phyloP scores from a whole-genome alignment of 495 filamentous ascomycete species.

The Podospora pseudopauciseta region DNA sequence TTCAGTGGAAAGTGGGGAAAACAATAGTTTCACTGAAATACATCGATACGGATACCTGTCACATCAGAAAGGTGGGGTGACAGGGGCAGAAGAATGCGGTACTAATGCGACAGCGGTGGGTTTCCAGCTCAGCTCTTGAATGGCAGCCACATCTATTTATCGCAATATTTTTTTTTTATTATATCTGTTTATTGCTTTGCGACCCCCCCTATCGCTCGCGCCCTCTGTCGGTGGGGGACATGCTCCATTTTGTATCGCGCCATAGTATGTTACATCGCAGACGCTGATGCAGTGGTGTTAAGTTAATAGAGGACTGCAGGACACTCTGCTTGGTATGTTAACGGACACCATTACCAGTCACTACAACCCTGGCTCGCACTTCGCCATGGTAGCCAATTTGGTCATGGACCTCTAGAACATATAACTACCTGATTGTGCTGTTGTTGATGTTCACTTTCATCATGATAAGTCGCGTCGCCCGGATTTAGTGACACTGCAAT shows the following conservation, averaged over 20 bases:
- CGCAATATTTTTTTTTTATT: neutral
- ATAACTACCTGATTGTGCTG: neutral
- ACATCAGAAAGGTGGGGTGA: constrained; percentile 5
- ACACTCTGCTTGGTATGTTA: neutral
- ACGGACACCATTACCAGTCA: neutral
- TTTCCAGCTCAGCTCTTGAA: neutral
- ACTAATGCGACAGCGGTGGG: neutral
- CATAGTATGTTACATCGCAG: neutral
- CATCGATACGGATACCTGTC: too few relatives aligned
- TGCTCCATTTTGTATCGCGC: neutral
- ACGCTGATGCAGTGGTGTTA: neutral
- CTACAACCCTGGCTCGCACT: neutral
- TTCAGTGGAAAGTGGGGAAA: neutral
- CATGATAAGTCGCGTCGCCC: too few relatives aligned
- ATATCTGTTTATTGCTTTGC: neutral
- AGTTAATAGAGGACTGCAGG: neutral
- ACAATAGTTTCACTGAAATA: neutral
- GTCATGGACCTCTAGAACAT: neutral
- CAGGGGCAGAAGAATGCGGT: constrained; percentile 1
- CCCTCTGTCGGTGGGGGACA: neutral
- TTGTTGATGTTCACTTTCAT: neutral
- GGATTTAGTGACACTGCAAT: neutral
- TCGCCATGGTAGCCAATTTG: neutral
- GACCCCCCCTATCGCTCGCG: neutral
- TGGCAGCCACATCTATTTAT: neutral